Percentiles rank a stretch among this genome's conserved stretches.
Evolutionary conservation across 768 basidiomycete genomes (phyloP).

Genomic region (Heimioporus sp.): DNA sequence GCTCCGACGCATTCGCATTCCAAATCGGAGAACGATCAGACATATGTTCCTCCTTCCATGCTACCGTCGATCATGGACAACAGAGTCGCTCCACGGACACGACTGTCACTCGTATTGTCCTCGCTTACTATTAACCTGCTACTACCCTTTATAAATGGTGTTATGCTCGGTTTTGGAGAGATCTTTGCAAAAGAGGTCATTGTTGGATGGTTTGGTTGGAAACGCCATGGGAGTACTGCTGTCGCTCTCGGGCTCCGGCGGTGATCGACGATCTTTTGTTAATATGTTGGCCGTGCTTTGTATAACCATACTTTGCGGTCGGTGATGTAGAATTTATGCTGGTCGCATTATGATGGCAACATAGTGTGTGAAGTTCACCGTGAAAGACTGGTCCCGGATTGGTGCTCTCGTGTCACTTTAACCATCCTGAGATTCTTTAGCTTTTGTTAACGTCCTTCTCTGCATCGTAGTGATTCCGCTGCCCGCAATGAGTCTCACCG

Average conservation of each 20-base stretch:
- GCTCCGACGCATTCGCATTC: conserved; percentile 17
- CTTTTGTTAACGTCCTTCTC: too few relatives aligned
- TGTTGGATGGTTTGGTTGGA: conserved; percentile 50
- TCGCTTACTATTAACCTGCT: conserved; percentile 81
- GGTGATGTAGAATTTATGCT: conserved; percentile 1
- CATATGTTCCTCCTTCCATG: conserved; percentile 39
- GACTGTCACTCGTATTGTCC: conserved; percentile 65
- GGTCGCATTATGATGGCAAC: too few relatives aligned
- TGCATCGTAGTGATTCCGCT: too few relatives aligned
- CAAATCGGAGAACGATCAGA: conserved; percentile 23
- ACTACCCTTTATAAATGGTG: conserved; percentile 88
- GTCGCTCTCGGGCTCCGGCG: conserved; percentile 26
- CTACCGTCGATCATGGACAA: conserved; percentile 72
- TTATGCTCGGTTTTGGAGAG: conserved; percentile 96
- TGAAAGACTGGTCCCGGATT: too few relatives aligned
- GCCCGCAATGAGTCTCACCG: too few relatives aligned
- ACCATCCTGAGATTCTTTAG: too few relatives aligned
- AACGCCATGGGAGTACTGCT: conserved; percentile 23
- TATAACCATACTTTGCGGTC: not conserved
- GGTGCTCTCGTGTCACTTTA: too few relatives aligned
- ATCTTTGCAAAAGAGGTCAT: conserved; percentile 85
- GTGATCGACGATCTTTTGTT: conserved; percentile 3
- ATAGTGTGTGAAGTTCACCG: too few relatives aligned
- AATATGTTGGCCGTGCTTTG: not conserved
- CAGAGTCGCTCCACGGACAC: conserved; percentile 62